Evolutionary conservation across 164 flowering plant genomes (phyloP).

Genomic region (Saururus chinensis): DNA sequence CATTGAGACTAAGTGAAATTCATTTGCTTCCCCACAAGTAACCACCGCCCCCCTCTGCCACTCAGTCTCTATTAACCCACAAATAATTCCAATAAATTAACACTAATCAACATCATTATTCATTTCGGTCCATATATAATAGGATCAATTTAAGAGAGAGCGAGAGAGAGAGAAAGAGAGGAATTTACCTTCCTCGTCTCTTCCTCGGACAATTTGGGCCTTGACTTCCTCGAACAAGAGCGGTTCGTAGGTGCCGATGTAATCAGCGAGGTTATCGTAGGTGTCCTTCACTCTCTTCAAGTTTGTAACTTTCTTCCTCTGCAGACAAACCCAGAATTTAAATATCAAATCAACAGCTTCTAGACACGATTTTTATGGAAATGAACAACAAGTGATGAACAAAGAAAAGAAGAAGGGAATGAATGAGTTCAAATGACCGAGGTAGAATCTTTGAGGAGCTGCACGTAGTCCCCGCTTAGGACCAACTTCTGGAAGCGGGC

Average conservation of each 20-base stretch:
- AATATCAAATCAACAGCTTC: background rate
- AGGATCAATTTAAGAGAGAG: background rate
- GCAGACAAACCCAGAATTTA: background rate
- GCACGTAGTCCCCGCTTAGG: slow-evolving; percentile 78
- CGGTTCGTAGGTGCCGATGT: slow-evolving; percentile 72
- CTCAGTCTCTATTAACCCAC: slow-evolving; percentile 24
- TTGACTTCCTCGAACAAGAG: slow-evolving; percentile 88
- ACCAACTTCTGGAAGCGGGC: slow-evolving; percentile 59
- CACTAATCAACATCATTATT: background rate
- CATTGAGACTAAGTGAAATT: slow-evolving; percentile 46
- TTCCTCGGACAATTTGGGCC: slow-evolving; percentile 66
- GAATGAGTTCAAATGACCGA: no score
- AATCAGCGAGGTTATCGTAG: slow-evolving; percentile 62
- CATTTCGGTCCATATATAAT: no score
- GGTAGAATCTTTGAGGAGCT: slow-evolving; percentile 33
- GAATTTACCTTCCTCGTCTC: slow-evolving; percentile 35
- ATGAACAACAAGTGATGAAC: background rate
- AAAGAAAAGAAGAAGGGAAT: background rate
- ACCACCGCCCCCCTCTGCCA: slow-evolving; percentile 31
- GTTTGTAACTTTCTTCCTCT: slow-evolving; percentile 16
- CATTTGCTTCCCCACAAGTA: slow-evolving; percentile 42
- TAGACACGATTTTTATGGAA: no score
- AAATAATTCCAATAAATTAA: background rate
- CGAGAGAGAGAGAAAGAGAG: background rate
- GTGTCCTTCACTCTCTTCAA: slow-evolving; percentile 50